phyloP scores from a whole-genome alignment of 306 rosid species.

The Begonia masoniana region DNA sequence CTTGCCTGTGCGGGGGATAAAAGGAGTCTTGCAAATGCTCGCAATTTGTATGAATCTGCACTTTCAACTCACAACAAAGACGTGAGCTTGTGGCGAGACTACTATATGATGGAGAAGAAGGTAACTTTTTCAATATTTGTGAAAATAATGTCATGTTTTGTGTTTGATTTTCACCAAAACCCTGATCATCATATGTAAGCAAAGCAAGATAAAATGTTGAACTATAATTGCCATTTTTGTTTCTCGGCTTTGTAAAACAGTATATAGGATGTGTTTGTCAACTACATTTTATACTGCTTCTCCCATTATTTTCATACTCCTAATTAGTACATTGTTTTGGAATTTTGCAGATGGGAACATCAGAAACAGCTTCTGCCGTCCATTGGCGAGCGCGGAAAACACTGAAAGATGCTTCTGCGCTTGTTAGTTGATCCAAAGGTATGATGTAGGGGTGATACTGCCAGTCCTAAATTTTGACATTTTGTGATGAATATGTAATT shows the following conservation, averaged over 20 bases:
- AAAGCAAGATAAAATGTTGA: not conserved
- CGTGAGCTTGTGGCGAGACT: slow-evolving; percentile 63
- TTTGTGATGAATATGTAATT: too few relatives aligned
- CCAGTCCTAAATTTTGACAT: too few relatives aligned
- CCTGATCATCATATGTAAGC: not conserved
- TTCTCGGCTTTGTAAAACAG: not conserved
- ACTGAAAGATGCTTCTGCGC: slow-evolving; percentile 46
- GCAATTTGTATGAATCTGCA: slow-evolving; percentile 68
- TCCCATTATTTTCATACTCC: not conserved
- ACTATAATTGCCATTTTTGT: too few relatives aligned
- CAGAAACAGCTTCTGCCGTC: slow-evolving; percentile 52
- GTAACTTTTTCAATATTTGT: slow-evolving; percentile 18
- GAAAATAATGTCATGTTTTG: not conserved
- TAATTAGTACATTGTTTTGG: slow-evolving; percentile 3
- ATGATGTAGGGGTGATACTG: too few relatives aligned
- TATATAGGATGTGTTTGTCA: too few relatives aligned
- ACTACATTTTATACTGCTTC: too few relatives aligned
- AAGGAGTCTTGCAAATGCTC: slow-evolving; percentile 49
- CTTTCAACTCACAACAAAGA: slow-evolving; percentile 54
- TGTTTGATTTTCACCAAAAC: not conserved
- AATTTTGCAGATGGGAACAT: slow-evolving; percentile 69
- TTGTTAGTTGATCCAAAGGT: slow-evolving; percentile 17
- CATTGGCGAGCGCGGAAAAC: slow-evolving; percentile 62
- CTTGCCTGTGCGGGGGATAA: slow-evolving; percentile 57
- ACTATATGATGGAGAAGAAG: slow-evolving; percentile 58